These are phyloP conservation scores for Niebla homalea DNA, from an alignment of 495 filamentous ascomycete species.

Conservation along the genomic window DNA sequence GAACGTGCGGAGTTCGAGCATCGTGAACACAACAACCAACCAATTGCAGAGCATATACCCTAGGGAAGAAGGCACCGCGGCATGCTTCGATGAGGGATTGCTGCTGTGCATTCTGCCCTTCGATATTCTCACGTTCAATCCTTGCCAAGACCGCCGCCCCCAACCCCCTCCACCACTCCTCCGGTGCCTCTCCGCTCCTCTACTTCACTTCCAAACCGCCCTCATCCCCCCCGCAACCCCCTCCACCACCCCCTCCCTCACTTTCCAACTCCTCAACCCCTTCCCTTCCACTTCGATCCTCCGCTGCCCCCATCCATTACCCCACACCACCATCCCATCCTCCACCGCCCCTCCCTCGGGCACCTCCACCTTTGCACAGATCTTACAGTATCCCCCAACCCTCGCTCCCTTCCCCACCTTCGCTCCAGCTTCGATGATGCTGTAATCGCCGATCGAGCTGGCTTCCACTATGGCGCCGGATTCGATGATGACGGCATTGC, in stretches of 20 bases:
- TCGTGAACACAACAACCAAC: no score
- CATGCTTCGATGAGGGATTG: no score
- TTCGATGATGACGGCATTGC: slow-evolving; percentile 49
- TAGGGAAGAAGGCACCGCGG: no score
- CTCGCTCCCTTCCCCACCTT: slow-evolving; percentile 46
- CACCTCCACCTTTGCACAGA: slow-evolving; percentile 5
- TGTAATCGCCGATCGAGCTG: slow-evolving; percentile 46
- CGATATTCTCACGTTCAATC: no score
- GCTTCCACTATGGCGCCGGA: slow-evolving; percentile 27
- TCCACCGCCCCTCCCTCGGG: slow-evolving; percentile 6
- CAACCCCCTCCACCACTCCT: background rate
- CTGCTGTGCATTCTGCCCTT: no score
- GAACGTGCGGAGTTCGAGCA: no score
- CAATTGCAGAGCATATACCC: no score
- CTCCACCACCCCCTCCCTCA: slow-evolving; percentile 1
- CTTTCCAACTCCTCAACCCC: background rate
- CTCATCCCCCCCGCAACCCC: slow-evolving; percentile 4
- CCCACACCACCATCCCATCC: slow-evolving; percentile 10
- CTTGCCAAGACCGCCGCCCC: no score
- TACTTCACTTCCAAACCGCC: slow-evolving; percentile 10
- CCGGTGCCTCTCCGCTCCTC: no score
- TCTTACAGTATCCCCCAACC: slow-evolving; percentile 46
- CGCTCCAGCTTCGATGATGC: slow-evolving; percentile 45
- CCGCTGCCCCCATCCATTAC: slow-evolving; percentile 8
- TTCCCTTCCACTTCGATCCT: slow-evolving; percentile 1